Percentiles rank a stretch among this genome's conserved stretches.
phyloP scores from a whole-genome alignment of 2,329 filamentous ascomycete species.

The Calonectria crousiana region DNA sequence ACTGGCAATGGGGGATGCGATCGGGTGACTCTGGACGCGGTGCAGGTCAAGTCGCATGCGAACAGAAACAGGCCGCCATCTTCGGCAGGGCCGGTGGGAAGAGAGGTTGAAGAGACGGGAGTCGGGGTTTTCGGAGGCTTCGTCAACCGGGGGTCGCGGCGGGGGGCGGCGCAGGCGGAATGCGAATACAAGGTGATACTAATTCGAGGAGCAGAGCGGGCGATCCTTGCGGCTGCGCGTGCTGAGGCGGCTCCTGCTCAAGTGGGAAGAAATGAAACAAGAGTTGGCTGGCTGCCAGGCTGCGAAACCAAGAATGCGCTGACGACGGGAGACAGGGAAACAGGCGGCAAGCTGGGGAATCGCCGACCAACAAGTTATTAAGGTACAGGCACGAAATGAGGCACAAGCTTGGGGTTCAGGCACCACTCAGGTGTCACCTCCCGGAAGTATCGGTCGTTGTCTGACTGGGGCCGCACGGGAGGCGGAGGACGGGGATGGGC shows the following conservation, averaged over 20 bases:
- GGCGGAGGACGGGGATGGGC: constrained; percentile 16
- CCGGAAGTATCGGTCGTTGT: constrained; percentile 45
- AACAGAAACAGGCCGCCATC: constrained; percentile 44
- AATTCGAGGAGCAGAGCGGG: background rate
- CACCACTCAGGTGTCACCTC: constrained; percentile 29
- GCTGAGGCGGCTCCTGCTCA: constrained; percentile 24
- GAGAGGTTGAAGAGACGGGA: constrained; percentile 19
- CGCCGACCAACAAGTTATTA: constrained; percentile 2
- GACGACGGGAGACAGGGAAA: constrained; percentile 24
- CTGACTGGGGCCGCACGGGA: constrained; percentile 24
- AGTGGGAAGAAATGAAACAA: constrained; percentile 22
- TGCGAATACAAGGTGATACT: constrained; percentile 23
- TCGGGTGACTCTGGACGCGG: constrained; percentile 27
- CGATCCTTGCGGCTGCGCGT: constrained; percentile 26
- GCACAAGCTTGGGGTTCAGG: constrained; percentile 26
- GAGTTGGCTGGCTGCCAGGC: constrained; percentile 20
- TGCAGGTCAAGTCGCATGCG: constrained; percentile 42
- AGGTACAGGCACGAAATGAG: constrained; percentile 23
- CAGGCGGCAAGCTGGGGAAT: constrained; percentile 1
- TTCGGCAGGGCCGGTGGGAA: constrained; percentile 44
- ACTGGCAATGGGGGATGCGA: background rate
- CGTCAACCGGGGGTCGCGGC: constrained; percentile 22
- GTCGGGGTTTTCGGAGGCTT: constrained; percentile 26
- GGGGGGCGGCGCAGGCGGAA: constrained; percentile 29
- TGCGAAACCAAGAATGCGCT: constrained; percentile 16